Conservation (phyloP, 2,329 filamentous ascomycete species). For the Talaromyces sp. region DNA sequence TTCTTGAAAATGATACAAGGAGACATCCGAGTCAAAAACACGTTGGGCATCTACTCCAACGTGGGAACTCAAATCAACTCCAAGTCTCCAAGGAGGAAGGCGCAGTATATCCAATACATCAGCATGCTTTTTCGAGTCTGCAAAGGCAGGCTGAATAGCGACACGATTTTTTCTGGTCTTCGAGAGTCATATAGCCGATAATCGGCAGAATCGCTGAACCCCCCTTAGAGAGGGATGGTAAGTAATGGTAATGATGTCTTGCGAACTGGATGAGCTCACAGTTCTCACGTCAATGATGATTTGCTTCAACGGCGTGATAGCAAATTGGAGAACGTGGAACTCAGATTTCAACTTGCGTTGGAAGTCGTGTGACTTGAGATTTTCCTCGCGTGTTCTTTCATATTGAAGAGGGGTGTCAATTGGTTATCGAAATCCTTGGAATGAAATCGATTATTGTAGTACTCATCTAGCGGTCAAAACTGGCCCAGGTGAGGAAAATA, state of each 20-base stretch:
- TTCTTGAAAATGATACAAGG: neutral
- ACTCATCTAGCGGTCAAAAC: no score
- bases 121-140: neutral
- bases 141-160: neutral
- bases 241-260: neutral
- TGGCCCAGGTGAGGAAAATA: no score
- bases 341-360: neutral
- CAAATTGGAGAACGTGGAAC: neutral
- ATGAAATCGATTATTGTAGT: no score
- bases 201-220: neutral
- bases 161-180: neutral
- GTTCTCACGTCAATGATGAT: neutral
- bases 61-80: no score
- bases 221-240: neutral
- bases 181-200: neutral
- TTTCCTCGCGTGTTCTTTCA: no score
- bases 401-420: no score
- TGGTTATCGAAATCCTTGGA: no score
- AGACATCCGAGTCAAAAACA: neutral
- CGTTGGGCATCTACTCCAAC: no score
- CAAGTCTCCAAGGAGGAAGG: no score
- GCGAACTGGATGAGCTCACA: neutral
- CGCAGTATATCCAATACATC: neutral
- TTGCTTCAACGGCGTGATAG: neutral
- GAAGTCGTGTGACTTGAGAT: neutral